Evolutionary conservation across 2,329 filamentous ascomycete species (phyloP).

Genomic region (Trichoderma koningii): DNA sequence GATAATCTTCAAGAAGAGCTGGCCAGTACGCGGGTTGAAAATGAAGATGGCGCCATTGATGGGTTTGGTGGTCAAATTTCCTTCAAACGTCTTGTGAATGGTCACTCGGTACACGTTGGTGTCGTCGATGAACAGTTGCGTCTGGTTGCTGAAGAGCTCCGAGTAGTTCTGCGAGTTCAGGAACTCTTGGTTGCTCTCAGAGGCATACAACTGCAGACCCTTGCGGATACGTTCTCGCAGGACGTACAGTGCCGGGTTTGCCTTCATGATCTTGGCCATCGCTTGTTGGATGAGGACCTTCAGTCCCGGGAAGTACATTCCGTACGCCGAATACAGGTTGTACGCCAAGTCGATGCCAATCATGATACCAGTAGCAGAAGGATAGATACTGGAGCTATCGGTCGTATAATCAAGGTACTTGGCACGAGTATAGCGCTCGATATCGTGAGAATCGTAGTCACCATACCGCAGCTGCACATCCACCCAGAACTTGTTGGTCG

Average conservation of each 20-base stretch:
- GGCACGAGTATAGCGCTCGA: slow-evolving; percentile 93
- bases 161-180: slow-evolving; percentile 99
- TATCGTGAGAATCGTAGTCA: slow-evolving; percentile 98
- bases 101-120: slow-evolving; percentile 99
- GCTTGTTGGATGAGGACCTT: slow-evolving; percentile 96
- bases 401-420: slow-evolving; percentile 99
- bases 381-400: slow-evolving; percentile 98
- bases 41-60: slow-evolving; percentile 99
- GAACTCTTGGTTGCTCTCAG: slow-evolving; percentile 98
- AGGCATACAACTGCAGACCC: slow-evolving; percentile 95
- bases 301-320: slow-evolving; percentile 96
- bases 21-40: slow-evolving; percentile 97
- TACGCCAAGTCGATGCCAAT: slow-evolving; percentile 97
- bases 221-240: slow-evolving; percentile 97
- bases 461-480: slow-evolving; percentile 96
- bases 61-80: slow-evolving; percentile 97
- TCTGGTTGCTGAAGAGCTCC: slow-evolving; percentile 98
- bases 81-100: slow-evolving; percentile 99
- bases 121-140: slow-evolving; percentile 97
- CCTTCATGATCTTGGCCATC: slow-evolving; percentile 99
- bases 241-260: slow-evolving; percentile 94
- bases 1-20: slow-evolving; percentile 98
- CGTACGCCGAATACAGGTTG: slow-evolving; percentile 97
- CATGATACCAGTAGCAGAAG: slow-evolving; percentile 95
- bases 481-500: slow-evolving; percentile 99